Percentiles rank a stretch among this genome's conserved stretches.
These are phyloP conservation scores for Hypoxylon sp. DNA, from an alignment of 2,329 filamentous ascomycete genomes.

Conservation along the genomic window DNA sequence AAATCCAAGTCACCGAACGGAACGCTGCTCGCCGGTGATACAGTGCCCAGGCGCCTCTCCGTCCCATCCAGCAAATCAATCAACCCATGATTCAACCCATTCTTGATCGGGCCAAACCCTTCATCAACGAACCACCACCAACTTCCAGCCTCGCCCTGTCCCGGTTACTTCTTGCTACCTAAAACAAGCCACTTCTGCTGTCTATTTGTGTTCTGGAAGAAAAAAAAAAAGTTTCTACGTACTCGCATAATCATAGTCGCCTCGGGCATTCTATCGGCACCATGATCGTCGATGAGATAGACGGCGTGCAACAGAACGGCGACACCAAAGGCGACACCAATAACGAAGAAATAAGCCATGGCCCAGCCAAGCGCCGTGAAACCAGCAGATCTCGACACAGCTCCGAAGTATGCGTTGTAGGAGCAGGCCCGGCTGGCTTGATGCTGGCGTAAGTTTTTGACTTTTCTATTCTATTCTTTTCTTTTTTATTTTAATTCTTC, in stretches of 20 bases:
- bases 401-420: slow-evolving; percentile 62
- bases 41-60: slow-evolving; percentile 4
- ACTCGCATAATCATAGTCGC: slow-evolving; percentile 31
- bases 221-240: slow-evolving; percentile 11
- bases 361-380: slow-evolving; percentile 38
- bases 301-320: slow-evolving; percentile 41
- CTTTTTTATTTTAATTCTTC: too few species aligned
- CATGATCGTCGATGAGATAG: slow-evolving; percentile 42
- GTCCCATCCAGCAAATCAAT: slow-evolving; percentile 25
- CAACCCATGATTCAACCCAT: slow-evolving; percentile 27
- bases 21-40: slow-evolving; percentile 39
- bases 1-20: slow-evolving; percentile 15
- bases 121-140: slow-evolving; percentile 33
- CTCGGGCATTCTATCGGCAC: slow-evolving; percentile 34
- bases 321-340: slow-evolving; percentile 39
- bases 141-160: slow-evolving; percentile 10
- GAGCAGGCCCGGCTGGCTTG: slow-evolving; percentile 67
- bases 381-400: slow-evolving; percentile 39
- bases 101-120: slow-evolving; percentile 32
- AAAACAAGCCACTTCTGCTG: slow-evolving; percentile 33
- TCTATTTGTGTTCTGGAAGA: slow-evolving; percentile 25
- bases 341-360: slow-evolving; percentile 35
- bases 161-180: slow-evolving; percentile 32
- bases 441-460: slow-evolving; percentile 59
- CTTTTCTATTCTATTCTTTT: too few species aligned